These are phyloP conservation scores for Monosporascus sp. DNA, from an alignment of 2,329 filamentous ascomycete genomes.

Conservation along the genomic window DNA sequence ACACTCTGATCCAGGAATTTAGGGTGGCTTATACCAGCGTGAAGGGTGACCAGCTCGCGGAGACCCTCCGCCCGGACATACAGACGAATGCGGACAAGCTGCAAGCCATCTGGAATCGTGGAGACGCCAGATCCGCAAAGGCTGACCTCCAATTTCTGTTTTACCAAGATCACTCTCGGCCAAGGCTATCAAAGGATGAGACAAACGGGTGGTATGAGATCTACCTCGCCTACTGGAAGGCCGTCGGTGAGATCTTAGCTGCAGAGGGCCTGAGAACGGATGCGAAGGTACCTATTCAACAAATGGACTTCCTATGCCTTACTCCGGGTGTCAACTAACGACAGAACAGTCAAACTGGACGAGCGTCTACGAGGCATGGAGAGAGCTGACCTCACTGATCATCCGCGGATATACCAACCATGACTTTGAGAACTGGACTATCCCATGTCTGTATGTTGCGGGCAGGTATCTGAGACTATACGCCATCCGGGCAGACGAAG, in stretches of 20 bases:
- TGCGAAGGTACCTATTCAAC: constrained; percentile 20
- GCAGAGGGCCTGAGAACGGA: constrained; percentile 47
- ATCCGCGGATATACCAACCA: constrained; percentile 75
- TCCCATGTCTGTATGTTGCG: constrained; percentile 82
- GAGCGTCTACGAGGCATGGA: constrained; percentile 86
- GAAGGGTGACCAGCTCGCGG: constrained; percentile 69
- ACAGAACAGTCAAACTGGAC: constrained; percentile 57
- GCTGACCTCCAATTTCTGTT: constrained; percentile 70
- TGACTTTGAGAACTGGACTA: constrained; percentile 82
- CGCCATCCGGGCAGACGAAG: constrained; percentile 84
- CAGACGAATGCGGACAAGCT: constrained; percentile 62
- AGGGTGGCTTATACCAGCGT: constrained; percentile 57
- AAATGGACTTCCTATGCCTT: not conserved
- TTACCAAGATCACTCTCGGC: constrained; percentile 50
- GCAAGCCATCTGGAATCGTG: constrained; percentile 64
- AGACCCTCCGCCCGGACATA: constrained; percentile 67
- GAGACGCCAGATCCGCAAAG: constrained; percentile 60
- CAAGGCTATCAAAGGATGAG: constrained; percentile 60
- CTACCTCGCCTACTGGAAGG: constrained; percentile 79
- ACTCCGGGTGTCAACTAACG: constrained; percentile 5
- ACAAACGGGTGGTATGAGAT: constrained; percentile 81
- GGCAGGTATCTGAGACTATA: constrained; percentile 84
- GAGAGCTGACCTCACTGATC: constrained; percentile 70
- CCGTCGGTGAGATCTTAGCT: constrained; percentile 65
- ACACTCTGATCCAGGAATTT: constrained; percentile 69